phyloP scores from a whole-genome alignment of 805 yeast species.

The Yamadazyma olivae region DNA sequence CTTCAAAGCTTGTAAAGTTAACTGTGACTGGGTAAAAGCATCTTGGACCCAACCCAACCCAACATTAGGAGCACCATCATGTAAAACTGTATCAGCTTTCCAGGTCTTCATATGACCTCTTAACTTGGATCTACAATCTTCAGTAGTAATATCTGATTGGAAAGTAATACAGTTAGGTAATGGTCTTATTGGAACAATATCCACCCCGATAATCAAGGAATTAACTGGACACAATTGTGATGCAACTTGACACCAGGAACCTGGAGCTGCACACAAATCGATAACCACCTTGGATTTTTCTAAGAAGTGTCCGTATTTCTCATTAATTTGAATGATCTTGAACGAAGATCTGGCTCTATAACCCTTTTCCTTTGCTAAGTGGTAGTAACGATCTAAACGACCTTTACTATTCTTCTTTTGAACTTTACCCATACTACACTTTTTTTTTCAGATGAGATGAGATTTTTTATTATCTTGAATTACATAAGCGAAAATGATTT shows the following conservation, averaged over 20 bases:
- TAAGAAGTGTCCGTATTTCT: conserved; percentile 91
- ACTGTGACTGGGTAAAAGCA: conserved; percentile 96
- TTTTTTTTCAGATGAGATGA: conserved; percentile 8
- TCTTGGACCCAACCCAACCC: conserved; percentile 99
- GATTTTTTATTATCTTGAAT: conserved; percentile 3
- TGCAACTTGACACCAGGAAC: conserved; percentile 97
- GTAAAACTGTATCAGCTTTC: conserved; percentile 97
- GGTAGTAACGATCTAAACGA: conserved; percentile 97
- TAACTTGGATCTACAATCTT: conserved; percentile 90
- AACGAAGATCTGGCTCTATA: conserved; percentile 99
- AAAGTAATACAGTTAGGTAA: conserved; percentile 92
- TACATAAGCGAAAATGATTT: background rate
- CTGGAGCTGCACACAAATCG: conserved; percentile 97
- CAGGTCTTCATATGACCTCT: conserved; percentile 97
- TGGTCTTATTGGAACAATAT: conserved; percentile 96
- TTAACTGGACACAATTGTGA: conserved; percentile 88
- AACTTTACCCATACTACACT: conserved; percentile 69
- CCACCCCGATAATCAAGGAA: conserved; percentile 96
- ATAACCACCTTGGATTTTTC: conserved; percentile 94
- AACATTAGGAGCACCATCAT: conserved; percentile 99
- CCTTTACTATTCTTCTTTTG: conserved; percentile 97
- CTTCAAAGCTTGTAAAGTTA: conserved; percentile 88
- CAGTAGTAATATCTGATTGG: conserved; percentile 96
- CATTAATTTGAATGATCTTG: conserved; percentile 91
- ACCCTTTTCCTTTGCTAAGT: conserved; percentile 95